Evolutionary conservation across 352 stramenopile genomes (phyloP), one percentile per base, ranked within the genome.

Genomic region (Phytophthora constricta): DNA sequence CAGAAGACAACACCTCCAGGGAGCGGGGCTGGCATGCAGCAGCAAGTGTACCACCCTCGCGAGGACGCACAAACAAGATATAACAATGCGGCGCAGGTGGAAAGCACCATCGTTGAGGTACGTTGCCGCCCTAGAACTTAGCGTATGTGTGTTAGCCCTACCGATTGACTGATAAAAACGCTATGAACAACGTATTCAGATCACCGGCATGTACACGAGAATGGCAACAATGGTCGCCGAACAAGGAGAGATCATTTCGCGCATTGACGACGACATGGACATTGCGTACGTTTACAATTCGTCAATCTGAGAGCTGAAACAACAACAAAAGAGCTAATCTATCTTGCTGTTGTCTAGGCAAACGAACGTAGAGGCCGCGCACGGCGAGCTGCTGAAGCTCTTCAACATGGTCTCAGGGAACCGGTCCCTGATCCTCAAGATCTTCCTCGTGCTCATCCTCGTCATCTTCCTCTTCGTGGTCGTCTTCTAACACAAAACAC

Each of bases 391-490:
- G 62, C 74, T 95, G 43, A 93, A 93, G 65, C 82, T 91, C 34
- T 95, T 90, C 69, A 92, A 89, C 59, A 93, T 93, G 82, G 80
- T 91, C 16, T 80, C 79, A 19, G 80, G 85, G 27, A 95, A 95
- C 56, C 87, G 87, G 5, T 86, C 85, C 53, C 72, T 95, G 46
- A 95, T 95, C 58, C 52, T 95, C 58, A 95, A 95, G 77, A 89
- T 95, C 68, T 95, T 95, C 62, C 57, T 93, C 68, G 71, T 95
- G 43, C 70, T 95, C 19, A 55, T 95, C 25, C 69, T 95, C 47
- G 78, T 93, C 63, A 93, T 93, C 58, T 93, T 93, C 69, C 79
- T 93, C 63, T 95, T 95, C 56, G 74, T 92, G 34, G 87, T 95
- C 33, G 81, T 93, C 28, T 93, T 93, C 47, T 93, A 81, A 52